Percentiles rank a stretch among this genome's conserved stretches.
These are phyloP conservation scores for Suhomyces vadensis DNA, from an alignment of 805 yeast species.

Conservation along the genomic window DNA sequence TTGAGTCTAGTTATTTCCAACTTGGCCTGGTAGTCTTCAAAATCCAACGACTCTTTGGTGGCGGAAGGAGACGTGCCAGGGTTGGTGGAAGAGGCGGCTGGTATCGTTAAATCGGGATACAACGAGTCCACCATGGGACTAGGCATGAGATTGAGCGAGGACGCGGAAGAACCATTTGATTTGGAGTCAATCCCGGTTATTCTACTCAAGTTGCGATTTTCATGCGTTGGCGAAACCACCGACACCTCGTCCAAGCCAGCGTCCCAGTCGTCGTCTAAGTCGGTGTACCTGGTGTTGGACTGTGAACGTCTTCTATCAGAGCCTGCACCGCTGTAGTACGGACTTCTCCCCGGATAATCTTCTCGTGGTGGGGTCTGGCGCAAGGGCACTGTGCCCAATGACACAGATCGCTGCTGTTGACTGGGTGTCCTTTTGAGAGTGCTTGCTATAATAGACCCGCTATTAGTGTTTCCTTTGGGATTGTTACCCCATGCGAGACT, in stretches of 20 bases:
- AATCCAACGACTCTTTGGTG: constrained; percentile 43
- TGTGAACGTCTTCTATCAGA: constrained; percentile 4
- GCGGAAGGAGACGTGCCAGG: neutral
- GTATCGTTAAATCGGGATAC: constrained; percentile 38
- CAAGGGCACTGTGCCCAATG: constrained; percentile 16
- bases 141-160: constrained; percentile 14
- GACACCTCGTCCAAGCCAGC: constrained; percentile 55
- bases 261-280: constrained; percentile 92
- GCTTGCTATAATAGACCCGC: constrained; percentile 15
- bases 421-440: constrained; percentile 14
- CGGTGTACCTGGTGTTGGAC: constrained; percentile 49
- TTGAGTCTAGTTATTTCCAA: constrained; percentile 57
- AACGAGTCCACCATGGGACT: constrained; percentile 36
- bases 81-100: constrained; percentile 11
- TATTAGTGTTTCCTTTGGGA: constrained; percentile 7
- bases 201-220: constrained; percentile 19
- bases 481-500: constrained; percentile 26
- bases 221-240: constrained; percentile 3
- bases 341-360: constrained; percentile 1
- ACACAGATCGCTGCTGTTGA: constrained; percentile 18
- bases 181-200: constrained; percentile 10
- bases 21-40: constrained; percentile 37
- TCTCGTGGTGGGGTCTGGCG: constrained; percentile 7
- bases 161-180: neutral
- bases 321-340: neutral